Percentiles rank a stretch among this genome's conserved stretches.
Evolutionary conservation across 148 eudicot species (phyloP).

Genomic region (Persicaria tinctoria): DNA sequence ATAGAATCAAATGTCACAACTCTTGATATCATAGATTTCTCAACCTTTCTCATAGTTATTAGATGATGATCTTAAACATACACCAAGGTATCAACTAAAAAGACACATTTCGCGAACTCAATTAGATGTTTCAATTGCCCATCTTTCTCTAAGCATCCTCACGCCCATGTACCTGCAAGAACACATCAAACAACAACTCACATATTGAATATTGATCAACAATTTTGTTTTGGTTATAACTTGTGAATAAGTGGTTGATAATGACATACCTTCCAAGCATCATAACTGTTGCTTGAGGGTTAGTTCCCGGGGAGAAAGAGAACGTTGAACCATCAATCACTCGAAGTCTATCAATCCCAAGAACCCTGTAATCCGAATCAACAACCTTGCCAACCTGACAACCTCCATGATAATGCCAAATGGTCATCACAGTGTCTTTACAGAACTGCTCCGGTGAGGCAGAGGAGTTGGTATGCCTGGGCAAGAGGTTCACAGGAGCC

Average conservation of each 20-base stretch:
- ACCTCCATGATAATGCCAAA: slow-evolving; percentile 84
- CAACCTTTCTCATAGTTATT: neutral
- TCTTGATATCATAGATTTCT: neutral
- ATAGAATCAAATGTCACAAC: slow-evolving; percentile 3
- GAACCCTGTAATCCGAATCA: slow-evolving; percentile 49
- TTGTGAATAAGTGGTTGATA: neutral
- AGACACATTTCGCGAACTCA: neutral
- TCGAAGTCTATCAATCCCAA: slow-evolving; percentile 41
- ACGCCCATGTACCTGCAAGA: slow-evolving; percentile 76
- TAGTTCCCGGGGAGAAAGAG: slow-evolving; percentile 57
- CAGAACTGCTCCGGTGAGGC: slow-evolving; percentile 47
- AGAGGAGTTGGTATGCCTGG: slow-evolving; percentile 22
- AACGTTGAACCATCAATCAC: slow-evolving; percentile 69
- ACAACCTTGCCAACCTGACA: slow-evolving; percentile 59
- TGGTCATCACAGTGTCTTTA: slow-evolving; percentile 57
- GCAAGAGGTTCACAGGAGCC: slow-evolving; percentile 52
- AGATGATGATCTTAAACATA: neutral
- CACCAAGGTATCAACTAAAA: neutral
- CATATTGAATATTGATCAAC: neutral
- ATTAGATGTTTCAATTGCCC: slow-evolving; percentile 18
- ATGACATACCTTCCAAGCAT: slow-evolving; percentile 73
- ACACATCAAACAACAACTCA: neutral
- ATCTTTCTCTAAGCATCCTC: slow-evolving; percentile 36
- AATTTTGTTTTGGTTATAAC: neutral
- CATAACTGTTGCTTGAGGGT: slow-evolving; percentile 79